These are phyloP conservation scores for Pouteria glomerata DNA, from an alignment of 148 eudicot genomes.

Conservation along the genomic window DNA sequence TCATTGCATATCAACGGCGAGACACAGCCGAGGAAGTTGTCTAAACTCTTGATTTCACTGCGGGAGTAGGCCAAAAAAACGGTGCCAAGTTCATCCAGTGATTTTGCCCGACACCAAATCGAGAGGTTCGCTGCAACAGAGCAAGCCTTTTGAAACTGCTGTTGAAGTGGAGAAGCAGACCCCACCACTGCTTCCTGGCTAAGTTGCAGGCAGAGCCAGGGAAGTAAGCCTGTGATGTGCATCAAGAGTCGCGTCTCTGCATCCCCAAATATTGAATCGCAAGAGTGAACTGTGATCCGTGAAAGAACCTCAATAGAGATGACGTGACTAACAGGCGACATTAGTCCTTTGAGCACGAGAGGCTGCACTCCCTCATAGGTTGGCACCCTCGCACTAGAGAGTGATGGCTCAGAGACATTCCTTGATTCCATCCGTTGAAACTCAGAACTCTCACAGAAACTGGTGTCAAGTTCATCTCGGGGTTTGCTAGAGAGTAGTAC, in stretches of 20 bases:
- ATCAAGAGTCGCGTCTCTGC: constrained; percentile 87
- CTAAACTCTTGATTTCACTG: constrained; percentile 80
- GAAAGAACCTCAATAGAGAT: constrained; percentile 92
- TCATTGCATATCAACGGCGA: constrained; percentile 85
- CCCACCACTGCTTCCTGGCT: constrained; percentile 59
- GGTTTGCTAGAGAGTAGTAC: constrained; percentile 98
- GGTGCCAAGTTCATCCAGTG: constrained; percentile 72
- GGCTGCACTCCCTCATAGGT: constrained; percentile 98
- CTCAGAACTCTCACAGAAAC: constrained; percentile 51
- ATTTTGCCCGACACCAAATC: constrained; percentile 81
- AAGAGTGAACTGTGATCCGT: constrained; percentile 78
- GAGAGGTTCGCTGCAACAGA: constrained; percentile 83
- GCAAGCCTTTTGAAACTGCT: constrained; percentile 79
- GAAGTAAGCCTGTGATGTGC: constrained; percentile 93
- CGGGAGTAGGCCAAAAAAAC: constrained; percentile 81
- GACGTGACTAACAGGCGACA: constrained; percentile 89
- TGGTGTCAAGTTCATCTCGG: constrained; percentile 80
- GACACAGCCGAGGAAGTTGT: constrained; percentile 77
- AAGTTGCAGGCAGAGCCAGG: constrained; percentile 94
- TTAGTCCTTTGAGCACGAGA: constrained; percentile 89
- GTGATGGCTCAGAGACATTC: constrained; percentile 32
- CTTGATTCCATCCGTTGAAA: constrained; percentile 70
- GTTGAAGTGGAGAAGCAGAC: constrained; percentile 59
- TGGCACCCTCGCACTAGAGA: constrained; percentile 60
- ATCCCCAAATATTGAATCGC: constrained; percentile 92